These are phyloP conservation scores for Euphorbia peplus DNA, from an alignment of 345 rosid species.

Conservation along the genomic window DNA sequence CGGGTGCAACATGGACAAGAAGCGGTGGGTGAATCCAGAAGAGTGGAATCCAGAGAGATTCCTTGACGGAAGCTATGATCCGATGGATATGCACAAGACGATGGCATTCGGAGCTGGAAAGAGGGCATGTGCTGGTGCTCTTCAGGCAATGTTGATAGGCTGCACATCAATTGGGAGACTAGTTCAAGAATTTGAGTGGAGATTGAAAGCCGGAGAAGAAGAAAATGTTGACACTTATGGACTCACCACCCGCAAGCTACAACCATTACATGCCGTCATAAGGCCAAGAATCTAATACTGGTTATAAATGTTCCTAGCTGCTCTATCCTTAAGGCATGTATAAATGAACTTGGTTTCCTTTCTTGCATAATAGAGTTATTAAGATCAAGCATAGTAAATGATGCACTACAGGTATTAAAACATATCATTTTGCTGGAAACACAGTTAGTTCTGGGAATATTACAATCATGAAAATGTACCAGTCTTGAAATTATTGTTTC, in stretches of 20 bases:
- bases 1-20: constrained; percentile 88
- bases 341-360: too few relatives aligned
- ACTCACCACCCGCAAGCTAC: constrained; percentile 67
- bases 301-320: too few relatives aligned
- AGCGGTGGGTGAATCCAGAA: constrained; percentile 60
- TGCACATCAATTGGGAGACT: constrained; percentile 63
- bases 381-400: too few relatives aligned
- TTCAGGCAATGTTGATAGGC: constrained; percentile 57
- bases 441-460: too few relatives aligned
- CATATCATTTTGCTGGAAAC: too few relatives aligned
- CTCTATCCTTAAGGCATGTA: too few relatives aligned
- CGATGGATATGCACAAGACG: constrained; percentile 62
- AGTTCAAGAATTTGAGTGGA: constrained; percentile 82
- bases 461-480: too few relatives aligned
- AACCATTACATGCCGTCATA: constrained; percentile 57
- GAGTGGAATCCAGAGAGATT: constrained; percentile 84
- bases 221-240: constrained; percentile 63
- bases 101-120: constrained; percentile 94
- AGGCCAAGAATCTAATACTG: constrained; percentile 38
- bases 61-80: constrained; percentile 47
- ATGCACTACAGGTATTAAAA: too few relatives aligned
- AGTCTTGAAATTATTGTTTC: too few relatives aligned
- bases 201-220: constrained; percentile 55
- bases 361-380: too few relatives aligned
- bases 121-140: constrained; percentile 74